Evolutionary conservation across 441 rosid genomes (phyloP).

Genomic region (Macaranga tanarius): DNA sequence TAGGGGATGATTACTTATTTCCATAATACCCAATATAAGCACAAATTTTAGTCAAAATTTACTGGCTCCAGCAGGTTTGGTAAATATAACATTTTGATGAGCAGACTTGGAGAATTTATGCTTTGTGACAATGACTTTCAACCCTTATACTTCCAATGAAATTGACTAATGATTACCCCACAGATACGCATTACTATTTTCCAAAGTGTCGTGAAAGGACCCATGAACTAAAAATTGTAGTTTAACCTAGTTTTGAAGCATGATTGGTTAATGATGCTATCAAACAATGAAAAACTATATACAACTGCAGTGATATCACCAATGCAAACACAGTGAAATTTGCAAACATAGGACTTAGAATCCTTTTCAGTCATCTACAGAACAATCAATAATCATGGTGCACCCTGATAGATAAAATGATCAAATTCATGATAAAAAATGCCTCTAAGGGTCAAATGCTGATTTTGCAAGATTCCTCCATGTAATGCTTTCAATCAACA

Average conservation of each 20-base stretch:
- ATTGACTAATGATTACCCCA: neutral
- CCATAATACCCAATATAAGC: neutral
- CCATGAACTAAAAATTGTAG: neutral
- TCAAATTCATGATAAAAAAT: neutral
- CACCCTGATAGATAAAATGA: constrained; percentile 2
- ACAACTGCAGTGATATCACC: neutral
- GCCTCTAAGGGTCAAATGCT: neutral
- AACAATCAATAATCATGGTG: neutral
- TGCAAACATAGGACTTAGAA: neutral
- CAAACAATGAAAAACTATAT: too few relatives aligned
- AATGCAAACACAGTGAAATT: neutral
- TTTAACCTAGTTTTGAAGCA: neutral
- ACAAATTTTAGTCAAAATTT: neutral
- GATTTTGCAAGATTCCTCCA: neutral
- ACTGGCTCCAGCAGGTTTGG: neutral
- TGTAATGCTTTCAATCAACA: neutral
- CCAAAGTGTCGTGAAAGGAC: neutral
- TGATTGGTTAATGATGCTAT: neutral
- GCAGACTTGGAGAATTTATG: neutral
- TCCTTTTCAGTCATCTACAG: neutral
- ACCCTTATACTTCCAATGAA: neutral
- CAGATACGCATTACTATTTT: neutral
- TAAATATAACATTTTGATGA: neutral
- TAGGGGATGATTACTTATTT: neutral
- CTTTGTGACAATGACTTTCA: neutral